These are phyloP conservation scores for Coemansia sp. DNA, from an alignment of 192 early-diverging fungal genomes.

Conservation along the genomic window DNA sequence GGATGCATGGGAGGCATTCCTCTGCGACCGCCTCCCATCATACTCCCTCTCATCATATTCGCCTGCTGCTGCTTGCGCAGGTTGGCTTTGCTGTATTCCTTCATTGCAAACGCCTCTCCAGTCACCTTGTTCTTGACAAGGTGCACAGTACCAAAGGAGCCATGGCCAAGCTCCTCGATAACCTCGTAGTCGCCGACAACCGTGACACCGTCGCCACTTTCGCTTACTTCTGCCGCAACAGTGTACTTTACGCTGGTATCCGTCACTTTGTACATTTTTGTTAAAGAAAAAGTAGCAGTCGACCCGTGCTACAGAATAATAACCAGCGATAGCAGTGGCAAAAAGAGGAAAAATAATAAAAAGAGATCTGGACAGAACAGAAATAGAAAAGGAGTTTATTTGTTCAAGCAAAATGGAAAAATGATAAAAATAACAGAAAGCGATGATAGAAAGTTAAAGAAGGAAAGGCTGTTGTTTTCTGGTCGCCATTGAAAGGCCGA, in stretches of 20 bases:
- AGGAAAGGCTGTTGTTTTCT: no score
- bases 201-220: constrained; percentile 68
- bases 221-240: constrained; percentile 64
- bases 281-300: neutral
- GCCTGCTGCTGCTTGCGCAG: constrained; percentile 71
- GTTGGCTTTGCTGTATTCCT: constrained; percentile 89
- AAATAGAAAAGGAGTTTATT: no score
- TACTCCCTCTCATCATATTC: constrained; percentile 31
- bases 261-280: constrained; percentile 46
- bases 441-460: no score
- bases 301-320: neutral
- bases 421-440: neutral
- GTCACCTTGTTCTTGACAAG: constrained; percentile 62
- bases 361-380: neutral
- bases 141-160: constrained; percentile 89
- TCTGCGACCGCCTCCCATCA: constrained; percentile 55
- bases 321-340: neutral
- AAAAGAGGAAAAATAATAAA: constrained; percentile 5
- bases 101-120: constrained; percentile 66
- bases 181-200: constrained; percentile 85
- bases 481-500: no score
- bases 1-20: constrained; percentile 4
- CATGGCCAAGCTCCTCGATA: constrained; percentile 75
- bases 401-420: constrained; percentile 5
- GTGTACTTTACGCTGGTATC: constrained; percentile 48